Percentiles rank a stretch among this genome's conserved stretches.
These are phyloP conservation scores for Lanmaoa pseudosensibilis DNA, from an alignment of 768 basidiomycete species.

Conservation along the genomic window DNA sequence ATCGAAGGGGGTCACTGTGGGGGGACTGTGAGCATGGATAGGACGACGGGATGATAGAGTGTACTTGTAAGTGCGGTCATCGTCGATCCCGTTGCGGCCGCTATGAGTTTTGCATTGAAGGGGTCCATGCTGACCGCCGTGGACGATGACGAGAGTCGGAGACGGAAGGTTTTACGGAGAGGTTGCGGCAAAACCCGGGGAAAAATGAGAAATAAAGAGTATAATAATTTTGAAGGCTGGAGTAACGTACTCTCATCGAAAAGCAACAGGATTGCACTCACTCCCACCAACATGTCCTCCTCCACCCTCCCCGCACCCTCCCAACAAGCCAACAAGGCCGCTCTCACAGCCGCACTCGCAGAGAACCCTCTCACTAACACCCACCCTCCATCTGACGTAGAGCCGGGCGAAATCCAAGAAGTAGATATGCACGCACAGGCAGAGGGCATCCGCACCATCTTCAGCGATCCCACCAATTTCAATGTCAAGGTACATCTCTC, in stretches of 20 bases:
- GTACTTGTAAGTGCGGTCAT: conserved; percentile 81
- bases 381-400: conserved; percentile 37
- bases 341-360: conserved; percentile 69
- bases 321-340: conserved; percentile 77
- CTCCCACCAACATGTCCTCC: conserved; percentile 19
- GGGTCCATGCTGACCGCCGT: conserved; percentile 49
- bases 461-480: conserved; percentile 89
- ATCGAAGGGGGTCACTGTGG: conserved; percentile 96
- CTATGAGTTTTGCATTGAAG: conserved; percentile 76
- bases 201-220: neutral
- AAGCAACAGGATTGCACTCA: conserved; percentile 1
- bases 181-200: conserved; percentile 28
- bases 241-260: neutral
- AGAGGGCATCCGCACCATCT: conserved; percentile 86
- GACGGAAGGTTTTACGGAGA: neutral
- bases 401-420: conserved; percentile 87
- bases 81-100: conserved; percentile 76
- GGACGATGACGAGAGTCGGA: neutral
- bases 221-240: neutral
- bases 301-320: conserved; percentile 62
- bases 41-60: conserved; percentile 24
- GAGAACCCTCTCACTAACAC: conserved; percentile 43
- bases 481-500: conserved; percentile 80
- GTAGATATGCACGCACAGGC: conserved; percentile 82
- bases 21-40: conserved; percentile 6